Conservation (phyloP, 768 basidiomycete species). For the Lactifluus volemus region DNA sequence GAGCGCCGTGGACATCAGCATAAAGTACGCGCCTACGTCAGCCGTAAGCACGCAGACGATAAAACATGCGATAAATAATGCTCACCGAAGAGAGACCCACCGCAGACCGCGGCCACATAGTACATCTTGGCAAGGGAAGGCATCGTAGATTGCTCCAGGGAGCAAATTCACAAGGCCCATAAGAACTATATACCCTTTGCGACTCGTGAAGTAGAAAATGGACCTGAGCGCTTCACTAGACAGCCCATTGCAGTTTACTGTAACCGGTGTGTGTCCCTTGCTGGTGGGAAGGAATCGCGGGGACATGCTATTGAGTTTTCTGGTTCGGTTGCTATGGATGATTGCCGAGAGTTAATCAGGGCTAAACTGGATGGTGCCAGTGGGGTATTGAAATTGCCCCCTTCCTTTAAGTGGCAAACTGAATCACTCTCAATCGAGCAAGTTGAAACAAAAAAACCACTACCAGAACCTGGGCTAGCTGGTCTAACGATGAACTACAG, state of each 20-base stretch:
- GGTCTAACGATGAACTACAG: no score
- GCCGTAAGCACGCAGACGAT: not conserved
- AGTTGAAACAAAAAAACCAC: not conserved
- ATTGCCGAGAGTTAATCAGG: not conserved
- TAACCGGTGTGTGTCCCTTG: not conserved
- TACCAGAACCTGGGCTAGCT: not conserved
- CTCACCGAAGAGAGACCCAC: conserved; percentile 7
- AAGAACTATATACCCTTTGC: not conserved
- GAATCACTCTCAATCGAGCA: not conserved
- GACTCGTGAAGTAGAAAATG: not conserved
- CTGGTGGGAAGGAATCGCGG: not conserved
- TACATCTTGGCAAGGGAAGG: not conserved
- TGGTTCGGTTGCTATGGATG: not conserved
- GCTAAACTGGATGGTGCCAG: not conserved
- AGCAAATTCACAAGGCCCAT: no score
- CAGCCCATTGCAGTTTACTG: not conserved
- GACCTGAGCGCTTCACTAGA: not conserved
- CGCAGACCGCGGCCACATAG: not conserved
- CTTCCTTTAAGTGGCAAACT: no score
- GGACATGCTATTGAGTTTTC: no score
- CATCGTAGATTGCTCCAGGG: not conserved
- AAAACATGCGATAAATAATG: not conserved
- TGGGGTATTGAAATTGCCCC: no score
- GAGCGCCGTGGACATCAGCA: not conserved
- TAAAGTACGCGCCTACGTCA: conserved; percentile 3